These are phyloP conservation scores for Davidsoniella virescens DNA, from an alignment of 2,329 filamentous ascomycete species.

Conservation along the genomic window DNA sequence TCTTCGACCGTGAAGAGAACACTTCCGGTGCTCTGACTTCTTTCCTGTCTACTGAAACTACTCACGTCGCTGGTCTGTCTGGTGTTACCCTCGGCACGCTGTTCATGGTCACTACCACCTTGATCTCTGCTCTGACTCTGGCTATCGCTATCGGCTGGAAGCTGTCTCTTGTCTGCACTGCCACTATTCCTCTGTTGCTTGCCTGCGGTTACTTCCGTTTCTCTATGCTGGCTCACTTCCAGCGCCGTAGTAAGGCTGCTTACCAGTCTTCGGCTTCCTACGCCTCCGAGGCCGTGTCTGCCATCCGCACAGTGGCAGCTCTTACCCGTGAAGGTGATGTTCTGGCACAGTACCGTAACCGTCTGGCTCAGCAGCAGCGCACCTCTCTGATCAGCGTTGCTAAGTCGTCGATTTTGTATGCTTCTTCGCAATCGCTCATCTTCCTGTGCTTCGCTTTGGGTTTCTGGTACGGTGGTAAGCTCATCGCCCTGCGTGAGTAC, in stretches of 20 bases:
- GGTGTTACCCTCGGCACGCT: conserved; percentile 79
- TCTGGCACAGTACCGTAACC: conserved; percentile 49
- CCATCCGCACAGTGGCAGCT: conserved; percentile 84
- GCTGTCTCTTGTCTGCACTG: conserved; percentile 64
- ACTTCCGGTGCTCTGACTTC: conserved; percentile 76
- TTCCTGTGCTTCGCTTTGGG: conserved; percentile 75
- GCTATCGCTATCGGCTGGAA: conserved; percentile 74
- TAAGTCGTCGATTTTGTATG: conserved; percentile 65
- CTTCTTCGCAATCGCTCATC: conserved; percentile 65
- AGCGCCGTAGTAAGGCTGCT: conserved; percentile 59
- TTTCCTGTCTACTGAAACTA: conserved; percentile 79
- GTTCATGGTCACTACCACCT: conserved; percentile 61
- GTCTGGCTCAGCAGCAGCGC: conserved; percentile 49
- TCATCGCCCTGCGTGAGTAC: conserved; percentile 58
- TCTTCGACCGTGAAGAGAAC: conserved; percentile 83
- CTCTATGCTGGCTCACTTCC: conserved; percentile 66
- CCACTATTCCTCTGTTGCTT: conserved; percentile 61
- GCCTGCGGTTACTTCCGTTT: conserved; percentile 79
- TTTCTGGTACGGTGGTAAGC: conserved; percentile 79
- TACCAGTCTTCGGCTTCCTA: conserved; percentile 71
- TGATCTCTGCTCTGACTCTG: conserved; percentile 56
- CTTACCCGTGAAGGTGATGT: conserved; percentile 79
- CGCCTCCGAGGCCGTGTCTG: conserved; percentile 84
- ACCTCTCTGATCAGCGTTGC: conserved; percentile 56
- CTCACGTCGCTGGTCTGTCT: conserved; percentile 72